Evolutionary conservation across 164 flowering plant species (phyloP).

Genomic region (Vitis riparia): DNA sequence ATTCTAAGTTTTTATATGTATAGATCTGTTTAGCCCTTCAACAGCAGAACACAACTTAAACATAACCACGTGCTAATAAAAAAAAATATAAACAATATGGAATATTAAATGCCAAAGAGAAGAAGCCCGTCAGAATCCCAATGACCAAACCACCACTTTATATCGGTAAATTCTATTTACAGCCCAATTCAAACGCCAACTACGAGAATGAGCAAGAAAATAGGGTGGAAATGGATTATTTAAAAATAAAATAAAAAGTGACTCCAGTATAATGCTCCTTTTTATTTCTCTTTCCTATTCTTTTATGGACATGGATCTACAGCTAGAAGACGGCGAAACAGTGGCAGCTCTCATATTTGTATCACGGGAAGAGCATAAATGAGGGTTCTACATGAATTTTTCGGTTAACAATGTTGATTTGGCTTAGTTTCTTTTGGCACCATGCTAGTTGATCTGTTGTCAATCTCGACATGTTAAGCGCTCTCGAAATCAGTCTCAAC

Average conservation of each 20-base stretch:
- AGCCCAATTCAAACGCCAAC: no score
- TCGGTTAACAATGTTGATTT: slow-evolving; percentile 39
- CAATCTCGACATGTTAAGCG: slow-evolving; percentile 66
- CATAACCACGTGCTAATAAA: no score
- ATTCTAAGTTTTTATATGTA: no score
- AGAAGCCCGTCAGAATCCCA: no score
- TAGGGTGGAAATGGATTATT: no score
- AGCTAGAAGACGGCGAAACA: neutral
- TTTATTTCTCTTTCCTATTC: neutral
- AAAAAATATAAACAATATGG: no score
- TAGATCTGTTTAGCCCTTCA: no score
- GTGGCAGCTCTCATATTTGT: slow-evolving; percentile 11
- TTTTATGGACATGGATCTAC: neutral
- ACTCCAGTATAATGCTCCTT: neutral
- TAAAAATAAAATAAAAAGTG: neutral
- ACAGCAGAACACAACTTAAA: no score
- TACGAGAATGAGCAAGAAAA: no score
- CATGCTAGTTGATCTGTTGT: slow-evolving; percentile 67
- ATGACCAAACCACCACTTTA: no score
- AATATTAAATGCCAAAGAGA: no score
- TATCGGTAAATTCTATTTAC: no score
- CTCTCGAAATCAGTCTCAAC: slow-evolving; percentile 62
- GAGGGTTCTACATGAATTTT: slow-evolving; percentile 60
- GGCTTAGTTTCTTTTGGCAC: slow-evolving; percentile 65
- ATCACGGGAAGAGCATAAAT: slow-evolving; percentile 78